Percentiles rank a stretch among this genome's conserved stretches.
phyloP scores from a whole-genome alignment of 305 asterid genomes.

The Solanum chacoense region DNA sequence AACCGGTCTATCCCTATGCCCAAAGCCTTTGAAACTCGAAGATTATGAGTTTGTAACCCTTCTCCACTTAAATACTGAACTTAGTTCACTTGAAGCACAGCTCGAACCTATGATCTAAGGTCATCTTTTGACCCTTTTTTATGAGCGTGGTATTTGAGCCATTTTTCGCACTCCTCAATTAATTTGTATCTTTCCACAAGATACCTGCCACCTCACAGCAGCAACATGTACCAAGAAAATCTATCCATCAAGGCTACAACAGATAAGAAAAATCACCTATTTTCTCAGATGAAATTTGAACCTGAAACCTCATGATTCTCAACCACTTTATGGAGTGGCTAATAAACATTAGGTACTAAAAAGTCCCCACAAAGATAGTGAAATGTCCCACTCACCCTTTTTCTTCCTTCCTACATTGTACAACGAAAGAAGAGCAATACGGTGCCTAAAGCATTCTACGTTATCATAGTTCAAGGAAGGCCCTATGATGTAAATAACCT shows the following conservation, averaged over 20 bases:
- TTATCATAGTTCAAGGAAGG: neutral
- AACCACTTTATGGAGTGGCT: neutral
- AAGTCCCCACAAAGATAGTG: neutral
- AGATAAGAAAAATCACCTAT: neutral
- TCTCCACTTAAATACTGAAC: neutral
- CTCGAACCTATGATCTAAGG: neutral
- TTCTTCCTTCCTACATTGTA: neutral
- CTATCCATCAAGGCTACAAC: neutral
- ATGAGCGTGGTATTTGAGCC: fast-evolving
- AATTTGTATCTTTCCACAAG: neutral
- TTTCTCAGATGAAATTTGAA: too few relatives aligned
- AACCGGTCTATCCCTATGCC: neutral
- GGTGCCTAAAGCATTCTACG: neutral
- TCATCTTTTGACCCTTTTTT: neutral
- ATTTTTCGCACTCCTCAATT: neutral
- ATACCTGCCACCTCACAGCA: fast-evolving
- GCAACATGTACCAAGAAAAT: too few relatives aligned
- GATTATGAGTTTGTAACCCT: neutral
- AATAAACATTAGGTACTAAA: neutral
- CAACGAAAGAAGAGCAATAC: neutral
- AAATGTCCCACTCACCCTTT: neutral
- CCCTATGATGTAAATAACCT: neutral
- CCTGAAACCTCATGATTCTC: neutral
- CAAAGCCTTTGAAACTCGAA: neutral
- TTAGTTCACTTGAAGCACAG: neutral